These are phyloP conservation scores for Colletotrichum sp. DNA, from an alignment of 2,329 filamentous ascomycete species.

Conservation along the genomic window DNA sequence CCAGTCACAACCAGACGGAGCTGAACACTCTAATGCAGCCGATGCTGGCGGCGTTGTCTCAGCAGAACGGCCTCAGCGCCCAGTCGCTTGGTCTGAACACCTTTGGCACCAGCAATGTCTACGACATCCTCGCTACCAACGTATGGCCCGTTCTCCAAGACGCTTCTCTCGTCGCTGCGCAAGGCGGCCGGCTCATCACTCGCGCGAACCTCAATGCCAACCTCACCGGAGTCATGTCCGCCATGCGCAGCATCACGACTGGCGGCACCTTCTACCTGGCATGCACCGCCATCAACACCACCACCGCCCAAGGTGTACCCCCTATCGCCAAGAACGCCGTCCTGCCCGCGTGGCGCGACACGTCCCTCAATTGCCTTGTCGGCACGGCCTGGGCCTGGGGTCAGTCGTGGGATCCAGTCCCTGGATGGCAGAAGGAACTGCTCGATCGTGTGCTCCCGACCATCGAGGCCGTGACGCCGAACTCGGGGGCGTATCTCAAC, in stretches of 20 bases:
- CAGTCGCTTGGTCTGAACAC: background rate
- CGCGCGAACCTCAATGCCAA: background rate
- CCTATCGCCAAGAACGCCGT: slow-evolving; percentile 34
- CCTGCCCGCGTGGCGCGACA: slow-evolving; percentile 50
- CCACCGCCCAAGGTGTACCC: slow-evolving; percentile 22
- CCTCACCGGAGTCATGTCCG: background rate
- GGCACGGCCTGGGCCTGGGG: background rate
- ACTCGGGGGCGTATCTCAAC: slow-evolving; percentile 30
- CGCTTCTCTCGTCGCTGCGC: background rate
- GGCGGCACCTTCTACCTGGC: background rate
- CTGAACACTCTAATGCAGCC: background rate
- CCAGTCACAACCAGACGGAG: background rate
- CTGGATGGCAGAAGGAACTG: slow-evolving; percentile 21
- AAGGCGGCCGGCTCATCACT: background rate
- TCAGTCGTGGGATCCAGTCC: background rate
- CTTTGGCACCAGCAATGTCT: background rate
- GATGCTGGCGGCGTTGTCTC: background rate
- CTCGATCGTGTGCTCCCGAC: slow-evolving; percentile 32
- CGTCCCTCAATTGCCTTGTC: slow-evolving; percentile 36
- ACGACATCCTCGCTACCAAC: background rate
- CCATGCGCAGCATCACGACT: background rate
- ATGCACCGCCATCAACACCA: slow-evolving; percentile 27
- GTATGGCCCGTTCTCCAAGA: background rate
- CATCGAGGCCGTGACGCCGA: slow-evolving; percentile 31
- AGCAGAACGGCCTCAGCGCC: background rate